Evolutionary conservation across 1,284 basidiomycete species (phyloP), one percentile per base, ranked within the genome.

Genomic region (Albatrellus sp.): DNA sequence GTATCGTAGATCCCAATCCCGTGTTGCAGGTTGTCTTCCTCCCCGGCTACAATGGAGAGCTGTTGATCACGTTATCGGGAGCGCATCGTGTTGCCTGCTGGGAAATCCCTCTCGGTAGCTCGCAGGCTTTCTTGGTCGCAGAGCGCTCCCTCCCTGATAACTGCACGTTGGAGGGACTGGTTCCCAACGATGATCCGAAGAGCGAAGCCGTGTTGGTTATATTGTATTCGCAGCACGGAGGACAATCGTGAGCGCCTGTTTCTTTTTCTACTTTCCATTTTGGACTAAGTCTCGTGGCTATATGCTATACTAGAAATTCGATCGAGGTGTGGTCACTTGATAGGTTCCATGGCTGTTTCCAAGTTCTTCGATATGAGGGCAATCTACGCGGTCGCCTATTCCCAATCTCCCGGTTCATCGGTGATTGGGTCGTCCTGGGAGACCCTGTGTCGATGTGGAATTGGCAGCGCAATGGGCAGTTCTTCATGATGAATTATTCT

Each of bases 101-200:
- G 64, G 63, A 66, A 51, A 52, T 65, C 8, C 62, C 64, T 2
- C 55, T 64, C 5, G 57, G 56, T 9, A 59, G 60, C 16, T 52
- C 57, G 13, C 55, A 56, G 40, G 60, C 57, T 35, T 63, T 61
- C 42, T 46, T 54, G 3, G 50, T 66, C 5, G 63, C 63, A 24
- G 58, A 61, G 43, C 57, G 56, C 50, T 45, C 47, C 8, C 19
- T 50, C 5, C 17, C 45, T 11, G 42, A 49, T 19, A 39, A 44
- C 5, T 37, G 19, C 37, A 45, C 38, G 40, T 56, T 62, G 12
- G 55, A 59, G 20, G 57, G 60, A 28, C 35, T 63, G 1, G 45
- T 59, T 24, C 50, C 60, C 35, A 65, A 64, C 42, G 57, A 63
- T 12, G 62, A 63, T 42, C 52, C 59, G 5, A 50, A 53, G 34